phyloP scores from a whole-genome alignment of 2,329 filamentous ascomycete species.

The Cadophora gregata region DNA sequence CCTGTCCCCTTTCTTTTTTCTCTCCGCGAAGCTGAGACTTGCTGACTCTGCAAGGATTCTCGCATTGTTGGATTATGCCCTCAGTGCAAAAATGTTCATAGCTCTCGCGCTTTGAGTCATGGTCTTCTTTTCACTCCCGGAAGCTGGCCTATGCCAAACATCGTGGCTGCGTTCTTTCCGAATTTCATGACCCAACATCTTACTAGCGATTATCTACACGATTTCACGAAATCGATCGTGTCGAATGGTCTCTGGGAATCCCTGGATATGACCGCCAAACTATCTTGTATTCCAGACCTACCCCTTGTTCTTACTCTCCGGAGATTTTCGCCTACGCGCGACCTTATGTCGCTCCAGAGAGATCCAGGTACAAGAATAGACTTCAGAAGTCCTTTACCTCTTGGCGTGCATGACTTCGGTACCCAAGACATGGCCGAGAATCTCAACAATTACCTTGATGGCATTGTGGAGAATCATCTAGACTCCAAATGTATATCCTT shows the following conservation, averaged over 20 bases:
- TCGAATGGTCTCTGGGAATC: neutral
- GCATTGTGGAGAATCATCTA: neutral
- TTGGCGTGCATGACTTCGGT: neutral
- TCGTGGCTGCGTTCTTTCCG: neutral
- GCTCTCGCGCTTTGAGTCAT: neutral
- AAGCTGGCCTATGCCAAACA: neutral
- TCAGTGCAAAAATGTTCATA: neutral
- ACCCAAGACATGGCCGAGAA: neutral
- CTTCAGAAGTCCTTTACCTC: neutral
- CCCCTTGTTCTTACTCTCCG: neutral
- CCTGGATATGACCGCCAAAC: neutral
- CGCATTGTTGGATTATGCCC: neutral
- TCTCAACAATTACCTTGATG: neutral
- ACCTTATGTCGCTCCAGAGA: neutral
- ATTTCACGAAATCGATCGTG: neutral
- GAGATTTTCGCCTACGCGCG: neutral
- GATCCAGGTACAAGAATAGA: neutral
- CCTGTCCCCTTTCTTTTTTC: too few relatives aligned
- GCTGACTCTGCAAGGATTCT: neutral
- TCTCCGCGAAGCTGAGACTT: neutral
- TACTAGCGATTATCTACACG: neutral
- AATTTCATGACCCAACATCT: slow-evolving; percentile 1
- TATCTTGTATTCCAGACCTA: neutral
- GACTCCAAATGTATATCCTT: neutral
- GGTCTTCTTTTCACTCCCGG: neutral